Evolutionary conservation across 176 grass and related monocot species (phyloP).

Genomic region (Eremochloa ophiuroides): DNA sequence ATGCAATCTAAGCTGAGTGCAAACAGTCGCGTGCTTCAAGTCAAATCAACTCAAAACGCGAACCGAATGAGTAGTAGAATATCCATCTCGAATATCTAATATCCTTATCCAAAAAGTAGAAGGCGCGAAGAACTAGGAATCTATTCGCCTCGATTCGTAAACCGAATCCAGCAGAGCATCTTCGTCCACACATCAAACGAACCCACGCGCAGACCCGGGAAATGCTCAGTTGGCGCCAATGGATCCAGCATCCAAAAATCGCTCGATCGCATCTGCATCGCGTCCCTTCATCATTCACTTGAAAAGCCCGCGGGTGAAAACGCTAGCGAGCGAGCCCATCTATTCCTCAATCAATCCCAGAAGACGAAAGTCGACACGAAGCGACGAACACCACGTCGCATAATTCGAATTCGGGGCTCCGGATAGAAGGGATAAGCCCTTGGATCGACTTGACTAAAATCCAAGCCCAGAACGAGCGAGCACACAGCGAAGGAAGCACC

Average conservation of each 20-base stretch:
- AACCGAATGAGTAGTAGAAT: not conserved
- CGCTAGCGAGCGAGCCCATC: not conserved
- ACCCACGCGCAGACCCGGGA: not conserved
- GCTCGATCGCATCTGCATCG: not conserved
- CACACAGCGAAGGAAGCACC: not conserved
- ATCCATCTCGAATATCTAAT: not conserved
- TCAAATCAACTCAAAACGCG: not conserved
- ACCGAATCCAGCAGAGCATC: not conserved
- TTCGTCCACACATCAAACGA: not conserved
- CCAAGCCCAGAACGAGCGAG: not conserved
- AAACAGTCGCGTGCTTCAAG: not conserved
- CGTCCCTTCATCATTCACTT: not conserved
- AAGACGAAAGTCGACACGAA: not conserved
- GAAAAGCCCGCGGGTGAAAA: not conserved
- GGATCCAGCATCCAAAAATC: not conserved
- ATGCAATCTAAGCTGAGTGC: not conserved
- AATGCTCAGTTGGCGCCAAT: not conserved
- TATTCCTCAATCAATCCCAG: too few relatives aligned
- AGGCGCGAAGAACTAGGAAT: slow-evolving; percentile 10
- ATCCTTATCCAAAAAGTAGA: not conserved
- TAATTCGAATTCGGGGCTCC: too few relatives aligned
- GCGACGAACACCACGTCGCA: not conserved
- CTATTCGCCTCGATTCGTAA: not conserved
- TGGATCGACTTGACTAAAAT: not conserved
- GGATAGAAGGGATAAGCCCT: not conserved